Base-by-base conservation (phyloP, 1,284 basidiomycete genomes). In the Macrocystidia cucumis region DNA sequence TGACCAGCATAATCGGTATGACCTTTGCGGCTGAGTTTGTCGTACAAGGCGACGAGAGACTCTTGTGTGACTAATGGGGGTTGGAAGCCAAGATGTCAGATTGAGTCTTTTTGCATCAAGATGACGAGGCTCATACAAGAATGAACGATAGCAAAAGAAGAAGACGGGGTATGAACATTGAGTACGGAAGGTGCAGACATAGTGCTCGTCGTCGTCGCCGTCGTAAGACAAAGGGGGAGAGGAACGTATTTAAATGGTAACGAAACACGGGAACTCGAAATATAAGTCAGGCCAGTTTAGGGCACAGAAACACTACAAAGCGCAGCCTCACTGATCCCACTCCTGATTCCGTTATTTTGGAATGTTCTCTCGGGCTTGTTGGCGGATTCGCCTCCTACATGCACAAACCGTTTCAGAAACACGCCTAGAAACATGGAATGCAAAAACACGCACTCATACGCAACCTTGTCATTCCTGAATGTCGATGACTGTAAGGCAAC, bases 301-400 rank as follows among this genome's bases (percentile, higher is more conserved):
- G n/a, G n/a, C n/a, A n/a, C n/a, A n/a, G n/a, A n/a, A n/a, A n/a
- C n/a, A n/a, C n/a, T n/a, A n/a, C n/a, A n/a, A n/a, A n/a, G n/a
- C n/a, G n/a, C n/a, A n/a, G n/a, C n/a, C n/a, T n/a, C n/a, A n/a
- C n/a, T n/a, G n/a, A n/a, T n/a, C n/a, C n/a, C 16, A 17, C 24
- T 19, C 9, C 23, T 6, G 13, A 25, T 31, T 20, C 9, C 31
- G 34, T 65, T 69, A 91, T 65, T 89, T 89, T 5, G 86, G 83
- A 48, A 82, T 63, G 54, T 91, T 87, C 45, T 93, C 89, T 46
- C 81, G 69, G 2, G 91, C 91, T 59, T 95, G 91, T 40, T 75
- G 71, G 50, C 74, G 76, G 42, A 95, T 76, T 51, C 78, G 71
- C 54, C 79, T 74, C 57, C 84, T 89, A 46, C 17, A 19, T 8